Evolutionary conservation across 2,329 filamentous ascomycete species (phyloP).

Genomic region (Helotiales sp.): DNA sequence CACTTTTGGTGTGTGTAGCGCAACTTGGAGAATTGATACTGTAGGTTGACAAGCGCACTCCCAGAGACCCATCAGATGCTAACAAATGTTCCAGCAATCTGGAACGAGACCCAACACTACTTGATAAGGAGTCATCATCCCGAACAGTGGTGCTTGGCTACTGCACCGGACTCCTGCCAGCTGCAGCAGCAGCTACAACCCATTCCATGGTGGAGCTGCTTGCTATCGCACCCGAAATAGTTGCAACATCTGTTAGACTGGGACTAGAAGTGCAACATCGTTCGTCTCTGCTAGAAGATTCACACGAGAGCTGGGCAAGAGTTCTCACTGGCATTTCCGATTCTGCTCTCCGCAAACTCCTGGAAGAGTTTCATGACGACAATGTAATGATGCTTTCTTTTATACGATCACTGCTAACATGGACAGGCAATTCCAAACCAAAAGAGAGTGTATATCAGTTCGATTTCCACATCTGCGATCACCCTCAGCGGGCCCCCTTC

Average conservation of each 20-base stretch:
- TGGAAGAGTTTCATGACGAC: neutral
- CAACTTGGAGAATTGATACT: neutral
- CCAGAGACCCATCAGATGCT: neutral
- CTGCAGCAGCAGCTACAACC: neutral
- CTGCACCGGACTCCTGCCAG: neutral
- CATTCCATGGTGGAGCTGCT: neutral
- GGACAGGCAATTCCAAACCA: neutral
- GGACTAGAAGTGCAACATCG: neutral
- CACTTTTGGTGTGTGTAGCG: neutral
- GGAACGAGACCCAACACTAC: conserved; percentile 1
- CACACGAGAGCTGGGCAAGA: neutral
- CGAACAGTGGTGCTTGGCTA: neutral
- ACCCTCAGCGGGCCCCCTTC: neutral
- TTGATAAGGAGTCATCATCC: neutral
- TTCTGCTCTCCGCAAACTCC: neutral
- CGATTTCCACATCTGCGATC: neutral
- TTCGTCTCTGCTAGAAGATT: neutral
- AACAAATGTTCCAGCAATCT: neutral
- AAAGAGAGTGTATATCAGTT: conserved; percentile 1
- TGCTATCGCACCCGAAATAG: neutral
- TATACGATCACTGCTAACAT: neutral
- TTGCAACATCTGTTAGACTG: neutral
- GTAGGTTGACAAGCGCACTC: neutral
- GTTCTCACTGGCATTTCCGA: neutral
- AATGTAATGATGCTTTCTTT: neutral